These are phyloP conservation scores for Gentiana macrophylla DNA, from an alignment of 257 asterid genomes.

Conservation along the genomic window DNA sequence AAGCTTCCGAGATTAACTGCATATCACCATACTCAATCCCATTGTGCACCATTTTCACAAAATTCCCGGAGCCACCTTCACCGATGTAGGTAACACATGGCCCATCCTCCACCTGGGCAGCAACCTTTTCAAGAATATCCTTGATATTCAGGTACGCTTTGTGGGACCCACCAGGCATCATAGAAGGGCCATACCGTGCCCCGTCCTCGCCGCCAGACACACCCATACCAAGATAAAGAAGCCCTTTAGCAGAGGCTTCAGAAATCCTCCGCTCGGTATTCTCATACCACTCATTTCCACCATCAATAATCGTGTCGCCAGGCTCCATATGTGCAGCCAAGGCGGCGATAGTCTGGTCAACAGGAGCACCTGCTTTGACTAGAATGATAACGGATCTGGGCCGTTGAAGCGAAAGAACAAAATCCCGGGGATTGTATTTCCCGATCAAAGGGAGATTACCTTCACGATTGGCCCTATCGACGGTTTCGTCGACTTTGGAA, in stretches of 20 bases:
- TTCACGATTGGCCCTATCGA: constrained; percentile 71
- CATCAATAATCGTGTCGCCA: constrained; percentile 86
- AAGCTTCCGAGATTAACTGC: constrained; percentile 88
- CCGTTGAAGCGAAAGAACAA: constrained; percentile 51
- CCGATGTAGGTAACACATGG: constrained; percentile 90
- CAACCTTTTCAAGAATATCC: constrained; percentile 58
- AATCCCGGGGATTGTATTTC: constrained; percentile 56
- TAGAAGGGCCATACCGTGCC: constrained; percentile 71
- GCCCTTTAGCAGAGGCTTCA: constrained; percentile 40
- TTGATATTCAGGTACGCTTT: constrained; percentile 53
- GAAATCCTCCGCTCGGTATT: constrained; percentile 68
- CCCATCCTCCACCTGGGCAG: constrained; percentile 92
- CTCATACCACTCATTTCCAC: constrained; percentile 96
- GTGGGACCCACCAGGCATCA: constrained; percentile 91
- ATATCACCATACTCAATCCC: constrained; percentile 93
- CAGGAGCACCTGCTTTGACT: constrained; percentile 92
- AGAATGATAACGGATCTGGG: constrained; percentile 81
- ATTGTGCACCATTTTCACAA: constrained; percentile 88
- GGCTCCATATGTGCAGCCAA: constrained; percentile 72
- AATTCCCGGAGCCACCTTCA: constrained; percentile 85
- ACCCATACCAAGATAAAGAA: constrained; percentile 84
- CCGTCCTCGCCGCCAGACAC: constrained; percentile 97
- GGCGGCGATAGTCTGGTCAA: constrained; percentile 80
- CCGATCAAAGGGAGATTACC: constrained; percentile 68
- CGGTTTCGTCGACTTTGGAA: constrained; percentile 73